A percentile compares a stretch with the other conserved stretches of the same genome.
Conservation (phyloP, 2,329 filamentous ascomycete genomes). For the Cryphonectria parasitica region DNA sequence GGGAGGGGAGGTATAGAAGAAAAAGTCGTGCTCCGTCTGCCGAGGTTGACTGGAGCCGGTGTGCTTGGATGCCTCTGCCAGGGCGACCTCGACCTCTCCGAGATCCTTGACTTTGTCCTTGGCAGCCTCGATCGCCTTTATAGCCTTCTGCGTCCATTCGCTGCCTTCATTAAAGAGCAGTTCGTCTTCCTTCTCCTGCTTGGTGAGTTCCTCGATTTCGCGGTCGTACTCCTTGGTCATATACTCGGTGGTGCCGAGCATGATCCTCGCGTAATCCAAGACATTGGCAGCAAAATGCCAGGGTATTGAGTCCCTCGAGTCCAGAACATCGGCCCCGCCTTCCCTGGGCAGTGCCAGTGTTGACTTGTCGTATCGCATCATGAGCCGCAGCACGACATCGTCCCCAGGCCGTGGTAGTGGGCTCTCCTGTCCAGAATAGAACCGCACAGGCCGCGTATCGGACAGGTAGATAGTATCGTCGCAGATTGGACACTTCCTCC, state of each 20-base stretch:
- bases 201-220: constrained; percentile 74
- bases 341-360: constrained; percentile 88
- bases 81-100: constrained; percentile 36
- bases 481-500: constrained; percentile 96
- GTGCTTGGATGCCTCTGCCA: constrained; percentile 33
- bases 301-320: constrained; percentile 76
- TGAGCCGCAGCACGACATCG: constrained; percentile 86
- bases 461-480: constrained; percentile 92
- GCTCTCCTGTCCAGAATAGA: constrained; percentile 87
- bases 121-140: constrained; percentile 71
- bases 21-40: constrained; percentile 61
- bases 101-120: constrained; percentile 71
- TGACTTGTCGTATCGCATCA: constrained; percentile 78
- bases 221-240: constrained; percentile 79
- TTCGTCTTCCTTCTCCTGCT: constrained; percentile 87
- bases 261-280: constrained; percentile 90
- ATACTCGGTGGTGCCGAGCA: constrained; percentile 91
- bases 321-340: constrained; percentile 69
- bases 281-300: constrained; percentile 97
- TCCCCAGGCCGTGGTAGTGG: constrained; percentile 79
- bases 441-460: constrained; percentile 85
- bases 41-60: constrained; percentile 28
- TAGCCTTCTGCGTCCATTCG: constrained; percentile 89
- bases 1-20: constrained; percentile 85
- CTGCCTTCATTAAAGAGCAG: constrained; percentile 87